These are phyloP conservation scores for Arthrobotrys iridis DNA, from an alignment of 2,329 filamentous ascomycete genomes.

Conservation along the genomic window DNA sequence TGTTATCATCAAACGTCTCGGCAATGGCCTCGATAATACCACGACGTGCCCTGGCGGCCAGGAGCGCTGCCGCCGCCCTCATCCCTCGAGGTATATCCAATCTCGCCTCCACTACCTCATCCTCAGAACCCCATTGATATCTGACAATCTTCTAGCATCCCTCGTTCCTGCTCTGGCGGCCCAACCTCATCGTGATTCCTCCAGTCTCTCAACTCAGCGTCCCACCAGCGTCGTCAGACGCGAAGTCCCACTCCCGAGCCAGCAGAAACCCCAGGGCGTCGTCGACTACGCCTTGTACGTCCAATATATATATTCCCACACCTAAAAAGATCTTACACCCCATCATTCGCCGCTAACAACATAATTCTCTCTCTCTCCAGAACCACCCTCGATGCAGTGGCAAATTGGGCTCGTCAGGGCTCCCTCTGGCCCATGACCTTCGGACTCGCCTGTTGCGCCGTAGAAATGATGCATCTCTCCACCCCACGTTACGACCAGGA, in stretches of 20 bases:
- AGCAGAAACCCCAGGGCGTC: constrained; percentile 80
- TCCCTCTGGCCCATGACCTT: constrained; percentile 92
- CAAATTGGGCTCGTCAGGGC: constrained; percentile 85
- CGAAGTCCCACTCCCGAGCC: constrained; percentile 80
- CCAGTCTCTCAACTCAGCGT: constrained; percentile 14
- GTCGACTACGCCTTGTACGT: constrained; percentile 88
- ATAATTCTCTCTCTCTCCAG: constrained; percentile 63
- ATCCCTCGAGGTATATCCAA: constrained; percentile 48
- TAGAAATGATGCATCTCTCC: constrained; percentile 93
- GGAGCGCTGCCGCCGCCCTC: constrained; percentile 42
- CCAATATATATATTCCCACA: background rate
- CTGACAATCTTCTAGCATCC: constrained; percentile 28
- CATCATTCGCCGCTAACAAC: constrained; percentile 3
- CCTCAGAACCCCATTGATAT: background rate
- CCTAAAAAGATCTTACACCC: background rate
- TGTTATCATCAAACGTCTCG: background rate
- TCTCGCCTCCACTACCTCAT: background rate
- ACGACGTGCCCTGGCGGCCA: constrained; percentile 42
- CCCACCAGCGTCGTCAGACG: constrained; percentile 63
- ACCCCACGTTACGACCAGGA: constrained; percentile 90
- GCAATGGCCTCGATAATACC: constrained; percentile 53
- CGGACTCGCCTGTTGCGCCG: constrained; percentile 84
- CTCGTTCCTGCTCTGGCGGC: constrained; percentile 40
- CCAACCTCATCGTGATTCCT: constrained; percentile 34
- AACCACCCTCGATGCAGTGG: constrained; percentile 79